Percentiles rank a stretch among this genome's conserved stretches.
Conservation (phyloP, 192 early-diverging fungal species). For the Backusella australiensis region DNA sequence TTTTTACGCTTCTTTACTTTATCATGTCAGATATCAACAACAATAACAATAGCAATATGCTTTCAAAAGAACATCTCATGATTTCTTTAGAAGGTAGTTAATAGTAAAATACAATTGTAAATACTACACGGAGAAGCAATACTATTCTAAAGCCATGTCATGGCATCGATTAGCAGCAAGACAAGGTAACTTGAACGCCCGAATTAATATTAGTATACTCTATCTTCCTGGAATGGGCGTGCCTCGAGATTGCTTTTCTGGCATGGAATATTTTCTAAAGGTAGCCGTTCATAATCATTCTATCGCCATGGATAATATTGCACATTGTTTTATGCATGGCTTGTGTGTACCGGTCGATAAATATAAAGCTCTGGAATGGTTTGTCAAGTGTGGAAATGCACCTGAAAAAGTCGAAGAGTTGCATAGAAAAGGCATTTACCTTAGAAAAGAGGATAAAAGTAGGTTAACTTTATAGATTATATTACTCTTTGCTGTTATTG, state of each 20-base stretch:
- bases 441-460: background rate
- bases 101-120: too few species aligned
- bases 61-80: too few species aligned
- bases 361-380: background rate
- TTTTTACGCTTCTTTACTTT: too few species aligned
- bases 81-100: too few species aligned
- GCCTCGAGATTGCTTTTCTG: background rate
- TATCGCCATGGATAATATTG: background rate
- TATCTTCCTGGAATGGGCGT: too few species aligned
- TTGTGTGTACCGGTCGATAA: background rate
- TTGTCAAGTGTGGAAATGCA: background rate
- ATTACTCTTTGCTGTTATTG: background rate
- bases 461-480: background rate
- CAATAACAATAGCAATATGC: too few species aligned
- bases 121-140: too few species aligned
- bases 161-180: too few species aligned
- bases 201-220: too few species aligned
- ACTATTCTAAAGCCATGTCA: too few species aligned
- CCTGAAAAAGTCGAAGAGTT: background rate
- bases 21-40: too few species aligned
- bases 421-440: background rate
- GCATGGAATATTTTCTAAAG: background rate
- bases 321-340: background rate
- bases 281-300: background rate
- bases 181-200: too few species aligned